phyloP scores from a whole-genome alignment of 805 yeast species.

The Candida hungchunana region DNA sequence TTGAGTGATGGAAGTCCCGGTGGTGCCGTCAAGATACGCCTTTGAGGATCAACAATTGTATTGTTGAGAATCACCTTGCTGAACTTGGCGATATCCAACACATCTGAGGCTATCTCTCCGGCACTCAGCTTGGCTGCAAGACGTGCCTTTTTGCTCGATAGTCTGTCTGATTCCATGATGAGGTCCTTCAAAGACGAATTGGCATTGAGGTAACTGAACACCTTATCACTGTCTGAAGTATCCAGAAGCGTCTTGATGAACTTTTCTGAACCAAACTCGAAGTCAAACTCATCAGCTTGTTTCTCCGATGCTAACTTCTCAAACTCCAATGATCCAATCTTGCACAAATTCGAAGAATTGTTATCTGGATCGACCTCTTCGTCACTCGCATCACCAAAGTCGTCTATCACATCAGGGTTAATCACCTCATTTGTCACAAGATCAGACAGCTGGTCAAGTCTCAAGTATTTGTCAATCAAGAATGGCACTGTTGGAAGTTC shows the following conservation, averaged over 20 bases:
- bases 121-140: constrained; percentile 22
- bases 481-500: constrained; percentile 69
- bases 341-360: constrained; percentile 17
- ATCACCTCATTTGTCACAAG: constrained; percentile 31
- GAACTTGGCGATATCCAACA: constrained; percentile 8
- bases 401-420: constrained; percentile 17
- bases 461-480: constrained; percentile 59
- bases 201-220: constrained; percentile 21
- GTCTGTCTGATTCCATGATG: constrained; percentile 20
- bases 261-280: constrained; percentile 58
- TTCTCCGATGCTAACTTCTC: constrained; percentile 26
- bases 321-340: constrained; percentile 31
- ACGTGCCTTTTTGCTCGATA: constrained; percentile 20
- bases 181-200: constrained; percentile 23
- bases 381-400: constrained; percentile 14
- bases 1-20: constrained; percentile 10
- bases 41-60: constrained; percentile 17
- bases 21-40: constrained; percentile 7
- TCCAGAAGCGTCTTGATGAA: constrained; percentile 43
- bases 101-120: constrained; percentile 16
- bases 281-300: constrained; percentile 30
- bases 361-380: constrained; percentile 5
- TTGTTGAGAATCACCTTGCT: constrained; percentile 7
- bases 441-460: constrained; percentile 54
- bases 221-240: constrained; percentile 22